Evolutionary conservation across 2,329 filamentous ascomycete genomes (phyloP), one percentile per base, ranked within the genome.

Genomic region (Albophoma yamanashiensis): DNA sequence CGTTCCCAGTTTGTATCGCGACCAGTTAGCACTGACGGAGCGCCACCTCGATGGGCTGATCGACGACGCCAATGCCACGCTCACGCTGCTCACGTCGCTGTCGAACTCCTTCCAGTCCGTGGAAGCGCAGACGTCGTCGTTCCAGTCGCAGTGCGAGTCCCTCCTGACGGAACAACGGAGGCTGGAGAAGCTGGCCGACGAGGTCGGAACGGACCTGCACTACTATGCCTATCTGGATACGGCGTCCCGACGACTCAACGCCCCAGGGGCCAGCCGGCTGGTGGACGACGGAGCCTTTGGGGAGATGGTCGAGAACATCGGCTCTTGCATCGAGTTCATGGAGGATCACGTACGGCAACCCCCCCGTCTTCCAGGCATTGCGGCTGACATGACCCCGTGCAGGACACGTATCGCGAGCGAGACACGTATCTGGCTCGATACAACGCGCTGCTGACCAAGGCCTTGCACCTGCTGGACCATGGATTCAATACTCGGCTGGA

Each of bases 191-290:
- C 81, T 99, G 50, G 91, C 92, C 3, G 85, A 95, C 65, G 88
- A 92, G 61, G 88, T 99, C 60, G 88, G 90, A 34, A 89, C 90
- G 31, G 95, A 97, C 67, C 78, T 97, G n/a, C 87, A 92, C 69
- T 97, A 96, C 74, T 99, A 99, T 73, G 85, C 89, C 25, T 97
- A 96, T 70, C 82, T 99, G 7, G 94, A 99, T 64, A 92, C 88
- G 55, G 92, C 93, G 62, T 96, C 92, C 0, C 84, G 92, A 59
- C 84, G 92, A 17, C 83, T 99, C 61, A 97, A 97, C 77, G 92
- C 92, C 0, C 92, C 94, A 0, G 92, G 92, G 1, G 92, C 93
- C 25, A 87, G 90, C 56, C 91, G 88, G 60, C 80, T 96, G 59
- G 92, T 97, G 20, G 89, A 92, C 55, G 88, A 88, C 60, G 86